phyloP scores from a whole-genome alignment of 169 alveolate species.

The Perkinsus marinus region DNA sequence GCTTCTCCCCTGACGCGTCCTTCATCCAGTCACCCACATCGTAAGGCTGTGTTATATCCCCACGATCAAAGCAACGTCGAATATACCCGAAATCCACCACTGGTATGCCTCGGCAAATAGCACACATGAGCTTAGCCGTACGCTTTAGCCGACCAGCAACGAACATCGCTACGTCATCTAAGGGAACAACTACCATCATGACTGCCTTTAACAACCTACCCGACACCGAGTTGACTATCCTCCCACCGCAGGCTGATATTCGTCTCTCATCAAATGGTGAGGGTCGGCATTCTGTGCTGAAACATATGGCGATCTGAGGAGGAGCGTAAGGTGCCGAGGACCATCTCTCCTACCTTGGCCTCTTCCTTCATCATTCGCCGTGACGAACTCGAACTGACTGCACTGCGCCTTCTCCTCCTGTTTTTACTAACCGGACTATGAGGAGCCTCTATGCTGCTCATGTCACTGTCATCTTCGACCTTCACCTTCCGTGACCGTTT shows the following conservation, averaged over 20 bases:
- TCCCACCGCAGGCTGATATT: not conserved
- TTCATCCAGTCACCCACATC: not conserved
- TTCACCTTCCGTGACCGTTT: not conserved
- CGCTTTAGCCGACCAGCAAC: not conserved
- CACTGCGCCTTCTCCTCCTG: not conserved
- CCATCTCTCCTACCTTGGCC: not conserved
- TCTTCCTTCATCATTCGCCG: not conserved
- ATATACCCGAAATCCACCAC: not conserved
- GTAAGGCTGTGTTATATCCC: not conserved
- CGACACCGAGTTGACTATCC: not conserved
- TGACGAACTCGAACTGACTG: not conserved
- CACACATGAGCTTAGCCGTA: not conserved
- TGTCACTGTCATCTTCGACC: not conserved
- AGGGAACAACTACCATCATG: not conserved
- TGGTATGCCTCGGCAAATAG: not conserved
- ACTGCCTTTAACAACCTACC: not conserved
- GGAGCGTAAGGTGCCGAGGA: not conserved
- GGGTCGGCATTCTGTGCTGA: not conserved
- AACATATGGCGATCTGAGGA: not conserved
- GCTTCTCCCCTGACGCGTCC: not conserved
- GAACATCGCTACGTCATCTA: not conserved
- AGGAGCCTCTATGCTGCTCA: not conserved
- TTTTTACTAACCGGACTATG: not conserved
- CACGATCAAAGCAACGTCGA: not conserved
- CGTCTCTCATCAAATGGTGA: not conserved